Percentiles rank a stretch among this genome's conserved stretches.
These are phyloP conservation scores for Camelina sativa DNA, from an alignment of 345 rosid genomes.

Conservation along the genomic window DNA sequence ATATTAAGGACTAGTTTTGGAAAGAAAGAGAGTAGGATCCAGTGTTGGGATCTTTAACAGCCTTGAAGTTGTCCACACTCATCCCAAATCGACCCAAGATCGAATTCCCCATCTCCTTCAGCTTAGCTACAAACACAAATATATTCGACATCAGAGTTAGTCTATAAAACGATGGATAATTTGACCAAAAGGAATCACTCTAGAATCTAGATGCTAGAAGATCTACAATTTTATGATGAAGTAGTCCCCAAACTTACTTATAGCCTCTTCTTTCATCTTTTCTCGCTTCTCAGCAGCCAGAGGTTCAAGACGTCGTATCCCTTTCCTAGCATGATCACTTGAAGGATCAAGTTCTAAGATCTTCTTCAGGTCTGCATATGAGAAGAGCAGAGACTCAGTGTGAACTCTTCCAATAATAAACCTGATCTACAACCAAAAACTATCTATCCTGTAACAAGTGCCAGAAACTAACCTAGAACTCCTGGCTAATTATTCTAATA, in stretches of 20 bases:
- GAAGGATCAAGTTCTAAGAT: constrained; percentile 82
- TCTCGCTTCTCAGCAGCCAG: constrained; percentile 89
- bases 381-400: constrained; percentile 16
- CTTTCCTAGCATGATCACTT: constrained; percentile 71
- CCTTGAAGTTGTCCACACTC: constrained; percentile 93
- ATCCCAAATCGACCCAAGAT: constrained; percentile 86
- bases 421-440: background rate
- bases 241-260: constrained; percentile 56
- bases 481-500: background rate
- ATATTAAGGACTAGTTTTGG: background rate
- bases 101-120: constrained; percentile 92
- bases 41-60: constrained; percentile 93
- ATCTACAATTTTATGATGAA: background rate
- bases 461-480: constrained; percentile 16
- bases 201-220: background rate
- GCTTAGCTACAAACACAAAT: constrained; percentile 59
- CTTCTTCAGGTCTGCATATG: constrained; percentile 74
- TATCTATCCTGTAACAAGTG: background rate
- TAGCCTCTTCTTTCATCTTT: constrained; percentile 98
- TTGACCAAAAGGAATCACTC: constrained; percentile 8
- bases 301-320: constrained; percentile 76
- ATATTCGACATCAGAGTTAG: background rate
- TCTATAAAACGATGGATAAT: background rate
- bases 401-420: background rate
- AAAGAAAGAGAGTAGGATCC: constrained; percentile 90